Evolutionary conservation across 2,329 filamentous ascomycete genomes (phyloP), one percentile per base, ranked within the genome.

Genomic region (Nothophoma quercina): DNA sequence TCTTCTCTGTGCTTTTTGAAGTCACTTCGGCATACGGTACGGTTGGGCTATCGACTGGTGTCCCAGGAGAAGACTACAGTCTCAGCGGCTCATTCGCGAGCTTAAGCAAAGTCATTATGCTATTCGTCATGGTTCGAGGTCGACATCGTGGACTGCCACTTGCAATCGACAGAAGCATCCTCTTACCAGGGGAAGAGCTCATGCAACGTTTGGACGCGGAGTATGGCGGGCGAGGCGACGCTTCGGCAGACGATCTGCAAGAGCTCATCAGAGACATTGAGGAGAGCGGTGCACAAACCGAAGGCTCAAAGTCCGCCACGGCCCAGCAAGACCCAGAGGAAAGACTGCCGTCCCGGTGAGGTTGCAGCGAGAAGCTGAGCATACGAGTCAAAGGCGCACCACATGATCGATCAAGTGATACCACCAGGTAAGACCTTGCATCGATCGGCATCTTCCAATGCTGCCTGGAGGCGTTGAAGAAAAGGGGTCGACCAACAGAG

Each of bases 41-140:
- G 43, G 84, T 88, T n/a, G 85, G 85, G 4, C 76, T 88, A 13
- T 83, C 80, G 21, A 78, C 83, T 1, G 85, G 85, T 0, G 72
- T 84, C 18, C 82, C 84, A 0, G 75, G 77, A 8, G 72, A 79
- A 50, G 78, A 80, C 39, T 84, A 81, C 63, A 84, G 82, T 43
- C 82, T 88, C 49, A 76, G 76, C 36, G 84, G 84, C 2, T 79
- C 78, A 0, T 83, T 82, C 77, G 79, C 81, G 46, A 74, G 75
- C 1, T 76, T 79, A 10, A 85, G 81, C 67, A 88, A 87, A 71
- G 64, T 88, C 30, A 78, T 86, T 16, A 68, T 87, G 51, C 79
- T 81, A 39, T 75, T 81, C 3, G 83, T 87, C 10, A 85, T 85
- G 74, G 64, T 87, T 13, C 52, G 68, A 33, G 68, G 65, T 4